These are phyloP conservation scores for Yamadazyma tumulicola DNA, from an alignment of 805 yeast species.

Conservation along the genomic window DNA sequence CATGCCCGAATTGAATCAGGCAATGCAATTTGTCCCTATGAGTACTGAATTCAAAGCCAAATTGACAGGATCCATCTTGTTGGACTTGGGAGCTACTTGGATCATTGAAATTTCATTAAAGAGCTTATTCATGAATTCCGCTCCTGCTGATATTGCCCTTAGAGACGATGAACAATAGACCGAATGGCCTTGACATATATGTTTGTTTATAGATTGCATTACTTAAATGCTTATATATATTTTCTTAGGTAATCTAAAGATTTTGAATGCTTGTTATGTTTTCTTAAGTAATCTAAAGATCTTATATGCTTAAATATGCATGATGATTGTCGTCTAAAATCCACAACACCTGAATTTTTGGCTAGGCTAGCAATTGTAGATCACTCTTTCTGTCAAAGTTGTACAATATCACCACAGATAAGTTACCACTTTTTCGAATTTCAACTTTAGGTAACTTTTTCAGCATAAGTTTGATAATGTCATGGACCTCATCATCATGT, in stretches of 20 bases:
- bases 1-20: slow-evolving; percentile 89
- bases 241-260: too few relatives aligned
- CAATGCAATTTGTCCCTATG: slow-evolving; percentile 91
- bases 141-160: slow-evolving; percentile 86
- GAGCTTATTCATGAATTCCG: slow-evolving; percentile 81
- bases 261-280: too few relatives aligned
- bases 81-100: slow-evolving; percentile 78
- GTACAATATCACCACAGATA: slow-evolving; percentile 24
- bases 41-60: slow-evolving; percentile 64
- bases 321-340: too few relatives aligned
- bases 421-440: slow-evolving; percentile 19
- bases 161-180: slow-evolving; percentile 18
- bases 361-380: slow-evolving; percentile 13
- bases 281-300: too few relatives aligned
- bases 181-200: slow-evolving; percentile 3
- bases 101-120: slow-evolving; percentile 78
- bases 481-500: slow-evolving; percentile 26
- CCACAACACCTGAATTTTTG: too few relatives aligned
- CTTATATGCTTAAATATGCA: too few relatives aligned
- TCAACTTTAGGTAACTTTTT: slow-evolving; percentile 16
- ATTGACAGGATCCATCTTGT: slow-evolving; percentile 65
- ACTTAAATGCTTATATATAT: not conserved
- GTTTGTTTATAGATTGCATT: not conserved
- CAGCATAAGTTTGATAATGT: slow-evolving; percentile 21
- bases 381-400: slow-evolving; percentile 27